phyloP scores from a whole-genome alignment of 345 rosid genomes.

The Corymbia maculata region DNA sequence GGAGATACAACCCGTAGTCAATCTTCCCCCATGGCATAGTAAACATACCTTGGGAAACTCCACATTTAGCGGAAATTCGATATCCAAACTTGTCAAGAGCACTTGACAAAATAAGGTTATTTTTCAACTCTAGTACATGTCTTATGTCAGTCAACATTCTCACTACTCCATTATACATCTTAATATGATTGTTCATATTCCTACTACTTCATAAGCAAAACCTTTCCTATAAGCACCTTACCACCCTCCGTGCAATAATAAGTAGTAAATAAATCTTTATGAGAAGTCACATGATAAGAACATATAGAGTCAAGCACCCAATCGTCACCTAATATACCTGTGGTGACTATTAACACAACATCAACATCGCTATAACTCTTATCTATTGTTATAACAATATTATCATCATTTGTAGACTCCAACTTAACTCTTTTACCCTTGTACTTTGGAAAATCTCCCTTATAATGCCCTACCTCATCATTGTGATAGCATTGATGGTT shows the following conservation, averaged over 20 bases:
- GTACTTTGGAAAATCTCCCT: neutral
- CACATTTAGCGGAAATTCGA: too few species aligned
- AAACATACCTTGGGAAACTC: too few species aligned
- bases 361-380: neutral
- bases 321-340: neutral
- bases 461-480: neutral
- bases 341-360: neutral
- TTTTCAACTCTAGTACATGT: neutral
- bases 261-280: neutral
- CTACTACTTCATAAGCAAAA: neutral
- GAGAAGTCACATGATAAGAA: neutral
- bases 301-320: neutral
- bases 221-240: neutral
- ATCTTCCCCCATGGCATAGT: neutral
- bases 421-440: neutral
- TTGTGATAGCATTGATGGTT: neutral
- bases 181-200: accelerated
- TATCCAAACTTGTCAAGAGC: neutral
- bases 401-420: neutral
- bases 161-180: neutral
- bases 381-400: neutral
- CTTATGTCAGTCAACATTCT: neutral
- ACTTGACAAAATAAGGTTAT: neutral
- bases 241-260: neutral
- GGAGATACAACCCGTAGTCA: neutral